Evolutionary conservation across 177 flowering plant genomes (phyloP), one percentile per base, ranked within the genome.

Genomic region (Telopea speciosissima): DNA sequence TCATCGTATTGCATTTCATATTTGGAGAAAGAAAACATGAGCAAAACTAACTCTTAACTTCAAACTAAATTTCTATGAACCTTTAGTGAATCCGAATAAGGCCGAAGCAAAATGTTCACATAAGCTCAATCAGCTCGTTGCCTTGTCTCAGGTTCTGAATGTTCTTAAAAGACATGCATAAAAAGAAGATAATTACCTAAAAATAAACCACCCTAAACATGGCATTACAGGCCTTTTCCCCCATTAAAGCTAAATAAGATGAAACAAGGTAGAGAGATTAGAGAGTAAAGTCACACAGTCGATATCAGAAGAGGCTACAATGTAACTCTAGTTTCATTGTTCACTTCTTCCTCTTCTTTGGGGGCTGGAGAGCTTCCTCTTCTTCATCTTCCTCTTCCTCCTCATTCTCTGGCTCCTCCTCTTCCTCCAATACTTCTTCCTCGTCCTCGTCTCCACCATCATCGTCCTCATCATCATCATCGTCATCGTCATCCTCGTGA

Each of bases 371-470:
- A 36, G 33, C 72, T 44, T 62, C 66, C 24, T 61, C 72, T 13
- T 62, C 66, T 4, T 62, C 72, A 16, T 70, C 66, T n/a, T 69
- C 65, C 25, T 60, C 65, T 59, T 69, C 65, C 72, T 61, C 72
- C 17, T 62, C 66, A 12, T 70, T 31, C 61, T 70, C 66, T 24
- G 62, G 54, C 0, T 70, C 25, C 24, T 70, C 63, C 19, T 25
- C 25, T 11, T 70, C 72, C 58, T 61, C 66, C 16, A 10, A 23
- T 8, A 21, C 70, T 12, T 68, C 56, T 24, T 40, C 68, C 23
- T 40, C 70, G 3, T 16, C 70, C n/a, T 52, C 70, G 0, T 54
- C 70, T 11, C 28, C 70, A 19, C 24, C 70, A 3, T 54, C 70
- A 21, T 54, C 61, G 1, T 70, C 72, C 0, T 23, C 72, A 11